A percentile compares a stretch with the other conserved stretches of the same genome.
Conservation (phyloP, 1,139 yeast species). For the Scheffersomyces segobiensis region DNA sequence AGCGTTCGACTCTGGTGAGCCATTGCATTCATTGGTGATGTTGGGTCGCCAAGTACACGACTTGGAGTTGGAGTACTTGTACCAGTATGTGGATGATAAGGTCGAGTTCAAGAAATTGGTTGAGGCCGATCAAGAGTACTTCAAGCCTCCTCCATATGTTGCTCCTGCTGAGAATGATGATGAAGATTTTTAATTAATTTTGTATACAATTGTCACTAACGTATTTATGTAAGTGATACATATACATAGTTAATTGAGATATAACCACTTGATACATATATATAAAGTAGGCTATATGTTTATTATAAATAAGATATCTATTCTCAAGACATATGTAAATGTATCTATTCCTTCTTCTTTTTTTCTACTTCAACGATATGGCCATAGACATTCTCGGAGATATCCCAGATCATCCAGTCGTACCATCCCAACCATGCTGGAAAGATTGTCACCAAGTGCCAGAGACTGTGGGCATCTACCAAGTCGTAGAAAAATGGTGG, state of each 20-base stretch:
- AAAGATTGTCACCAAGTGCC: constrained; percentile 82
- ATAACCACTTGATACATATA: background rate
- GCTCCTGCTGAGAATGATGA: constrained; percentile 35
- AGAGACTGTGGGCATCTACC: constrained; percentile 89
- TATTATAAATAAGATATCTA: background rate
- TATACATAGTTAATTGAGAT: background rate
- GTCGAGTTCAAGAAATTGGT: constrained; percentile 62
- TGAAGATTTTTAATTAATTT: background rate
- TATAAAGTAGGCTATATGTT: background rate
- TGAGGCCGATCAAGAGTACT: constrained; percentile 68
- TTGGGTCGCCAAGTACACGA: constrained; percentile 95
- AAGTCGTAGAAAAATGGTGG: constrained; percentile 64
- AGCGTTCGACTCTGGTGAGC: constrained; percentile 88
- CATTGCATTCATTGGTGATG: constrained; percentile 87
- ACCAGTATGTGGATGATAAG: constrained; percentile 71
- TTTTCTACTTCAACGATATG: constrained; percentile 12
- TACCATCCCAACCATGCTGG: constrained; percentile 55
- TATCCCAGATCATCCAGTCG: constrained; percentile 51
- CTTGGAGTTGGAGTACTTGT: constrained; percentile 80
- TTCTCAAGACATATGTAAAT: background rate
- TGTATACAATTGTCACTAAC: background rate
- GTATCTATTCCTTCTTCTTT: constrained; percentile 14
- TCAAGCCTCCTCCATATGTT: constrained; percentile 59
- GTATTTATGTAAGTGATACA: constrained; percentile 12
- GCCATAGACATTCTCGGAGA: constrained; percentile 32